Percentiles rank a stretch among this genome's conserved stretches.
phyloP scores from a whole-genome alignment of 1,139 yeast genomes.

The Sugiyamaella novakii region DNA sequence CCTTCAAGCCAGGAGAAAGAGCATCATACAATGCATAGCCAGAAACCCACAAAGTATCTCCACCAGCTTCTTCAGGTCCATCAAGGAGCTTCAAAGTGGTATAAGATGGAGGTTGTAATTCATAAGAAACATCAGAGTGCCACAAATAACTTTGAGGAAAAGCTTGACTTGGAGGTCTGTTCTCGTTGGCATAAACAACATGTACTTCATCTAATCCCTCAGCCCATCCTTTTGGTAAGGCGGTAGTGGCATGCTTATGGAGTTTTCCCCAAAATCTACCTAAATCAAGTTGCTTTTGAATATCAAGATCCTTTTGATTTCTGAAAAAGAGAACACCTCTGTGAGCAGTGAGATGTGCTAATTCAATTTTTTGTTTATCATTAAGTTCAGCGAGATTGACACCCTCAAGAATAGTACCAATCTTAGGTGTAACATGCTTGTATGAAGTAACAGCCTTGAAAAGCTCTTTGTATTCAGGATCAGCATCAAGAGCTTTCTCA shows the following conservation, averaged over 20 bases:
- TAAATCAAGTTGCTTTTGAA: conserved; percentile 57
- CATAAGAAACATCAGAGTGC: conserved; percentile 75
- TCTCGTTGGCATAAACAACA: conserved; percentile 50
- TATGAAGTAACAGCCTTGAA: conserved; percentile 48
- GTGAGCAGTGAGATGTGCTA: conserved; percentile 64
- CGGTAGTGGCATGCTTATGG: conserved; percentile 75
- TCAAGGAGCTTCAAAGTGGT: conserved; percentile 63
- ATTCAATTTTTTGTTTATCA: conserved; percentile 59
- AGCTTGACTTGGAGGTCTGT: conserved; percentile 36
- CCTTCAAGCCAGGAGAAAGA: conserved; percentile 61
- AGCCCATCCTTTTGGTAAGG: conserved; percentile 56
- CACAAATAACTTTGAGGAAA: conserved; percentile 44
- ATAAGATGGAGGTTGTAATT: conserved; percentile 67
- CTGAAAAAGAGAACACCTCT: conserved; percentile 70
- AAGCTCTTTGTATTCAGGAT: conserved; percentile 55
- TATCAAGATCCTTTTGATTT: conserved; percentile 50
- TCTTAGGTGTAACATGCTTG: conserved; percentile 57
- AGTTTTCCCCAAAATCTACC: conserved; percentile 67
- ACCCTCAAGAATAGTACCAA: conserved; percentile 65
- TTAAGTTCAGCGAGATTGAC: conserved; percentile 58
- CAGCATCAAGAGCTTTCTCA: conserved; percentile 48
- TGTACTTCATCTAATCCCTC: conserved; percentile 46
- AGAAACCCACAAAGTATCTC: conserved; percentile 72
- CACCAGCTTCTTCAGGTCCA: conserved; percentile 66
- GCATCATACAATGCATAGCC: conserved; percentile 68